These are phyloP conservation scores for Santalum album DNA, from an alignment of 164 flowering plant species.

Conservation along the genomic window DNA sequence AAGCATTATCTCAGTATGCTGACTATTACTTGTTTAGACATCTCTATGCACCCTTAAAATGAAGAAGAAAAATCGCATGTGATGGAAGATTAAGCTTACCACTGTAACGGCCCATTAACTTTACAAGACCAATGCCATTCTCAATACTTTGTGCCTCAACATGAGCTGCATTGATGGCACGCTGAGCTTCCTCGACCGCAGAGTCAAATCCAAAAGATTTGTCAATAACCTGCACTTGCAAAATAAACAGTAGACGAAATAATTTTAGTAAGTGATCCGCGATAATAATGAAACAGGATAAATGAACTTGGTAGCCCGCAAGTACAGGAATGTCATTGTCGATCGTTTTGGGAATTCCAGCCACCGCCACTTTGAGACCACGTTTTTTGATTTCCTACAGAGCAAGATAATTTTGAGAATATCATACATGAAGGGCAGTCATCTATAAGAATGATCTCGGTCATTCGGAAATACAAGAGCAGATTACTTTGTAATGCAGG, in stretches of 20 bases:
- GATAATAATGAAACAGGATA: no score
- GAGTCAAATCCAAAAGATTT: slow-evolving; percentile 92
- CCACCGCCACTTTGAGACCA: slow-evolving; percentile 81
- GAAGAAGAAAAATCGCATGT: no score
- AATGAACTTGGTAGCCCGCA: no score
- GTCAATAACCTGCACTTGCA: slow-evolving; percentile 74
- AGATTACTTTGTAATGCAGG: not conserved
- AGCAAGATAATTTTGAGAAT: slow-evolving; percentile 42
- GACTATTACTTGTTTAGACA: no score
- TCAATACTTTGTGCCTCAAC: slow-evolving; percentile 83
- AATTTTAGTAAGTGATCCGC: no score
- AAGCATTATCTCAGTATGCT: no score
- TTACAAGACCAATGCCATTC: slow-evolving; percentile 90
- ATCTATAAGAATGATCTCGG: slow-evolving; percentile 47
- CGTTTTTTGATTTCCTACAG: slow-evolving; percentile 79
- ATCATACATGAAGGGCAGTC: slow-evolving; percentile 59
- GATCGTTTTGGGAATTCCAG: slow-evolving; percentile 91
- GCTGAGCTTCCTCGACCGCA: slow-evolving; percentile 97
- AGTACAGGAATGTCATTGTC: slow-evolving; percentile 94
- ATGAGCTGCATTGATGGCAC: slow-evolving; percentile 96
- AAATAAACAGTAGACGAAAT: no score
- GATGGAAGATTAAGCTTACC: no score
- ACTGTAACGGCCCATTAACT: slow-evolving; percentile 91
- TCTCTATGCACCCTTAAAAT: no score
- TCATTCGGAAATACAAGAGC: slow-evolving; percentile 17